Base-by-base conservation (phyloP, 495 filamentous ascomycete genomes). In the Hypoxylon crocopeplum region DNA sequence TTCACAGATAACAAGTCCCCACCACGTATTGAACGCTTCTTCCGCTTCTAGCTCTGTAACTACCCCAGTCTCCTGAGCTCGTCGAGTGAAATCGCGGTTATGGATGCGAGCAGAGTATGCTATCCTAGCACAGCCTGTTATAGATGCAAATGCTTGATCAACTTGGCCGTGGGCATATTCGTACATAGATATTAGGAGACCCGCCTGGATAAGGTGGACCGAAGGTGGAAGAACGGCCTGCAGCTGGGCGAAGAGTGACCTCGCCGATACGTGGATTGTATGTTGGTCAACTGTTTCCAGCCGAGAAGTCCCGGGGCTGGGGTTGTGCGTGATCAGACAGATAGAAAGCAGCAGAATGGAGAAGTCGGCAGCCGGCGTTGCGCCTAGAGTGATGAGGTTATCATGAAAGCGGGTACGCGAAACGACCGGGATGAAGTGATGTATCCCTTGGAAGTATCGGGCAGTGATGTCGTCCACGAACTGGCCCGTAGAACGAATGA, bases 401-500 rank as follows among this genome's bases (percentile, higher is more conserved):
- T 62, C 29, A 8, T 70, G 50, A 59, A 77, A 75, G 5, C 67
- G 63, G 11, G 41, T 56, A 1, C 61, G 62, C 1, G 73, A 76
- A 20, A 77, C 52, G n/a, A 79, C 69, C 2, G 73, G 74, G 1
- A 77, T 39, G 39, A 64, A 75, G 2, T 19, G 29, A 52, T 77
- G 74, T 10, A 76, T 46, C 2, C 69, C 68, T 13, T 56, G 62
- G 44, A 79, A 79, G 40, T 76, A 79, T 20, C 68, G 64, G 2
- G 34, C 48, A 13, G 48, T 66, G 19, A 79, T 66, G 17, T 74
- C 72, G 25, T 76, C 70, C 1, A 76, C 27, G 46, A 56, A 68
- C 24, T 62, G 65, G 13, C 69, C 72, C 13, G 66, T 67, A 16
- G 54, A 15, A 7, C 56, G 57, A 17, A 78, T 71, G 16, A 77